These are phyloP conservation scores for Blastobotrys capitulatus DNA, from an alignment of 1,139 yeast genomes.

Conservation along the genomic window DNA sequence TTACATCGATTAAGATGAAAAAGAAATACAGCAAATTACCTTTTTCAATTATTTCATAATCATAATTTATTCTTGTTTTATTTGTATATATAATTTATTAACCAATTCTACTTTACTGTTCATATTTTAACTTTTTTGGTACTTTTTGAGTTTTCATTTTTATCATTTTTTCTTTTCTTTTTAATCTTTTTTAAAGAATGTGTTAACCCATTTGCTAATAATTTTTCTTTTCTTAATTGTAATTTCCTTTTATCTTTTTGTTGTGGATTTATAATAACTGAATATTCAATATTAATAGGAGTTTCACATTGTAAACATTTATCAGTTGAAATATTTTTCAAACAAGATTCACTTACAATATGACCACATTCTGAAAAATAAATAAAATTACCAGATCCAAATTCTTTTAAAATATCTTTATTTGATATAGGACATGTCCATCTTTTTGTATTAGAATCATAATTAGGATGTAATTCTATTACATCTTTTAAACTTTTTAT, in stretches of 20 bases:
- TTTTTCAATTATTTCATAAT: no score
- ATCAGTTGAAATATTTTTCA: slow-evolving; percentile 29
- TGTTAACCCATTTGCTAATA: slow-evolving; percentile 37
- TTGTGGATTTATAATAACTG: slow-evolving; percentile 37
- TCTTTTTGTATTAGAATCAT: slow-evolving; percentile 20
- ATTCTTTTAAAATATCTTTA: slow-evolving; percentile 33
- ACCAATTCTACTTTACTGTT: no score
- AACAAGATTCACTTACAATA: slow-evolving; percentile 40
- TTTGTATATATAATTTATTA: no score
- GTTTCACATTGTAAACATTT: slow-evolving; percentile 31
- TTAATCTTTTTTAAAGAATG: slow-evolving; percentile 46
- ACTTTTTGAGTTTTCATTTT: neutral
- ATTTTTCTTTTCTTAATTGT: slow-evolving; percentile 34
- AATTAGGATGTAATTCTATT: slow-evolving; percentile 39
- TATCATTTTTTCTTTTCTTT: slow-evolving; percentile 12
- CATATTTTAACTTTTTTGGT: neutral
- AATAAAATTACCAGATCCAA: slow-evolving; percentile 37
- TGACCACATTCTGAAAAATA: slow-evolving; percentile 55
- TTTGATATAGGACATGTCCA: slow-evolving; percentile 53
- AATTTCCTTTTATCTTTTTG: slow-evolving; percentile 22
- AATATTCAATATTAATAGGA: slow-evolving; percentile 30
- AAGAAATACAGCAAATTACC: no score
- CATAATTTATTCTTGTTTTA: no score
- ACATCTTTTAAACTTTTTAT: slow-evolving; percentile 47
- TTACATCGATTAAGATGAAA: neutral